Evolutionary conservation across 768 basidiomycete species (phyloP).

Genomic region (Trametes villosa): DNA sequence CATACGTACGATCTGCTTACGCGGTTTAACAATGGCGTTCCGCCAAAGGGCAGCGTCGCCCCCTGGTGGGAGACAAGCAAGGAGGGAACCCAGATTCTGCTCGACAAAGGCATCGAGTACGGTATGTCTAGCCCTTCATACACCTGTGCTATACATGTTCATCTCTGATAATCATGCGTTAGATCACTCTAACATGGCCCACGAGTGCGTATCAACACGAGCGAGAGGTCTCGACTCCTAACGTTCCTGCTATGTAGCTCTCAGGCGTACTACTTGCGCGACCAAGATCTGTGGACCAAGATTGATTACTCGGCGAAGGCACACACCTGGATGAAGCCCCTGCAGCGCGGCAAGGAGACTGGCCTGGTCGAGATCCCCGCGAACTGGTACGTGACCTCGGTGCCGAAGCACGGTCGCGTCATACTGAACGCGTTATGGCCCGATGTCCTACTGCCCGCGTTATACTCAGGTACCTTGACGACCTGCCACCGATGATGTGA

Average conservation of each 20-base stretch:
- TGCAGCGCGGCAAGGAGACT: conserved; percentile 63
- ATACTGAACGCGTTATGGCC: not conserved
- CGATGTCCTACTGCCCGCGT: not conserved
- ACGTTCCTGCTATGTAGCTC: conserved; percentile 40
- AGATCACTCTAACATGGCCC: conserved; percentile 65
- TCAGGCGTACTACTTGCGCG: conserved; percentile 69
- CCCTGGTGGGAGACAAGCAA: conserved; percentile 83
- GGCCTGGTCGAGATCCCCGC: conserved; percentile 68
- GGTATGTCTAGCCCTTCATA: conserved; percentile 42
- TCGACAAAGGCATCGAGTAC: conserved; percentile 77
- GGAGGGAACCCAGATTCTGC: conserved; percentile 63
- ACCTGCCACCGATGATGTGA: conserved; percentile 76
- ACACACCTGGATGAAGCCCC: conserved; percentile 75
- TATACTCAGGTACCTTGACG: conserved; percentile 64
- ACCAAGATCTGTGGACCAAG: conserved; percentile 73
- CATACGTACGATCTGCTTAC: conserved; percentile 68
- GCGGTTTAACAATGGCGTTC: conserved; percentile 61
- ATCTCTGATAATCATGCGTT: not conserved
- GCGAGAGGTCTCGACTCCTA: not conserved
- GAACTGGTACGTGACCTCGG: conserved; percentile 56
- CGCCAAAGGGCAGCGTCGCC: conserved; percentile 68
- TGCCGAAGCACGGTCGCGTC: not conserved
- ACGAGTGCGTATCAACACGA: conserved; percentile 41
- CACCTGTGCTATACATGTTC: not conserved
- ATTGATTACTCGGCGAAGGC: conserved; percentile 66